Conservation (phyloP, 352 stramenopile genomes). For the Pythium aristosporum region DNA sequence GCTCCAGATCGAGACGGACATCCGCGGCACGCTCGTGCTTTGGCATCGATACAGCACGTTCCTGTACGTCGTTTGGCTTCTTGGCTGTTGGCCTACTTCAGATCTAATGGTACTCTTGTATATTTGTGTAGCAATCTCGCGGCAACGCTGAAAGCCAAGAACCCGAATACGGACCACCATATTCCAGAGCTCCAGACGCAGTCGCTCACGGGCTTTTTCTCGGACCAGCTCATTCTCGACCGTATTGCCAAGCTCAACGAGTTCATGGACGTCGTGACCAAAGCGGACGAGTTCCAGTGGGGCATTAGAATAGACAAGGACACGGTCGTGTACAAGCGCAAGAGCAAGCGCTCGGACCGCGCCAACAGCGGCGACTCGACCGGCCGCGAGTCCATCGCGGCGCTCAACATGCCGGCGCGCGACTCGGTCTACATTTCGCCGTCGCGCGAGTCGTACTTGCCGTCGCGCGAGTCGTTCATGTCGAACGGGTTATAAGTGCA, state of each 20-base stretch:
- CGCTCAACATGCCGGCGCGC: conserved; percentile 59
- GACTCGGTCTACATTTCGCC: conserved; percentile 64
- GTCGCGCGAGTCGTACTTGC: conserved; percentile 59
- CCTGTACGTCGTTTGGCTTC: conserved; percentile 43
- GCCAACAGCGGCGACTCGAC: conserved; percentile 52
- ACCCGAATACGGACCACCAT: conserved; percentile 65
- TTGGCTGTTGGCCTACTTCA: background rate
- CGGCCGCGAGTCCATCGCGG: conserved; percentile 75
- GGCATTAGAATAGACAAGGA: conserved; percentile 90
- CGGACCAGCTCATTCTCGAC: conserved; percentile 83
- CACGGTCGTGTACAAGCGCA: conserved; percentile 88
- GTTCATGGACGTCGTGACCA: conserved; percentile 84
- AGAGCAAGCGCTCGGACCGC: conserved; percentile 76
- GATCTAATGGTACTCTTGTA: conserved; percentile 2
- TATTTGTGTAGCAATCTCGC: conserved; percentile 56
- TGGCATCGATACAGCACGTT: conserved; percentile 91
- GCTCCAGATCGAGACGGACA: conserved; percentile 86
- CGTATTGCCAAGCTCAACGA: conserved; percentile 85
- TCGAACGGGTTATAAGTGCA: conserved; percentile 36
- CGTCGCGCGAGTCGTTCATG: conserved; percentile 62
- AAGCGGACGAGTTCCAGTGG: conserved; percentile 86
- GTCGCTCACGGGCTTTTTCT: conserved; percentile 80
- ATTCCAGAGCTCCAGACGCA: conserved; percentile 85
- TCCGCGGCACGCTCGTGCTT: conserved; percentile 78
- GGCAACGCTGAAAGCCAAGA: conserved; percentile 79